phyloP scores from a whole-genome alignment of 345 rosid genomes.

The Camelina sativa region DNA sequence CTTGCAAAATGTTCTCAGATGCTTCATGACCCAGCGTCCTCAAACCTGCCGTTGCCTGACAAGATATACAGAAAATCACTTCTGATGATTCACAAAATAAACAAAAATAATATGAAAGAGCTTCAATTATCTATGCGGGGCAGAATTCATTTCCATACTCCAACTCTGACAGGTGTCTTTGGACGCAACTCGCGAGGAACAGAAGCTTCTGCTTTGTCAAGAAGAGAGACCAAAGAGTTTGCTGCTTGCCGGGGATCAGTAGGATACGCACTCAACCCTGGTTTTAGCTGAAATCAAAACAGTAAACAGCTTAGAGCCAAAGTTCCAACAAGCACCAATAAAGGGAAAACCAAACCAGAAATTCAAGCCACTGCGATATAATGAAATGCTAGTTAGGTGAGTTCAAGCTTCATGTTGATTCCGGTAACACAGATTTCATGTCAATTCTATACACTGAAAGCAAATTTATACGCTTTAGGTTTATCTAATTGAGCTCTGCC shows the following conservation, averaged over 20 bases:
- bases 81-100: background rate
- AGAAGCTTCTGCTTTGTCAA: conserved; percentile 81
- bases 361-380: background rate
- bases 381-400: background rate
- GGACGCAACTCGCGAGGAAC: conserved; percentile 79
- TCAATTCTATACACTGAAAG: conserved; percentile 7
- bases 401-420: conserved; percentile 22
- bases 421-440: conserved; percentile 21
- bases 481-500: conserved; percentile 1
- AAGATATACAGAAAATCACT: background rate
- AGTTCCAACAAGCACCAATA: conserved; percentile 17
- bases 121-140: background rate
- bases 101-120: background rate
- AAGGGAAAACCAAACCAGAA: conserved; percentile 6
- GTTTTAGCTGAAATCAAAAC: conserved; percentile 59
- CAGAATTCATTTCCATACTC: conserved; percentile 58
- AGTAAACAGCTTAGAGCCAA: conserved; percentile 29
- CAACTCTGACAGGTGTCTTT: conserved; percentile 96
- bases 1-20: conserved; percentile 84
- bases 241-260: conserved; percentile 78
- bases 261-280: conserved; percentile 88
- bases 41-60: conserved; percentile 95
- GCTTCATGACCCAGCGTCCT: conserved; percentile 82
- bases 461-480: background rate
- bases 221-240: conserved; percentile 64